These are phyloP conservation scores for Incumbomyces lentus DNA, from an alignment of 2,329 filamentous ascomycete species.

Conservation along the genomic window DNA sequence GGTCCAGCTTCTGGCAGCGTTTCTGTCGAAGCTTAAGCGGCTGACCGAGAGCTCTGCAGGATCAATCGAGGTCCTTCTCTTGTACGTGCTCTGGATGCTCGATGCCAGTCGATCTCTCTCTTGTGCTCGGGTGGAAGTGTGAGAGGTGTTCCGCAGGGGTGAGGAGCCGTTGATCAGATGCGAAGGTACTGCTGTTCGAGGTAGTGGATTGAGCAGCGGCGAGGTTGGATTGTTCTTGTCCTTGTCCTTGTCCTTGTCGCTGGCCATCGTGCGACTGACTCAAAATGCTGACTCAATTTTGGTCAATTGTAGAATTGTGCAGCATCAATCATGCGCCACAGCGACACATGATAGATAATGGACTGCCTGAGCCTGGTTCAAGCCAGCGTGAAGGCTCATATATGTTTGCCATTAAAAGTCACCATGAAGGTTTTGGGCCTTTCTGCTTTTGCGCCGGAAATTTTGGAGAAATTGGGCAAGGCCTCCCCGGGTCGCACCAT, in stretches of 20 bases:
- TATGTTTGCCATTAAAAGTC: too few relatives aligned
- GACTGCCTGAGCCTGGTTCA: too few relatives aligned
- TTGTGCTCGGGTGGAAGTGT: slow-evolving; percentile 36
- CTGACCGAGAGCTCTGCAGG: slow-evolving; percentile 8
- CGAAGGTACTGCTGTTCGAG: slow-evolving; percentile 44
- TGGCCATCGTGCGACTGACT: background rate
- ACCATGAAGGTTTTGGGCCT: background rate
- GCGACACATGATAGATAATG: too few relatives aligned
- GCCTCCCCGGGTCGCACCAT: background rate
- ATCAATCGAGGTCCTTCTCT: slow-evolving; percentile 34
- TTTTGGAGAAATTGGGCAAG: slow-evolving; percentile 3
- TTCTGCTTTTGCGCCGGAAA: background rate
- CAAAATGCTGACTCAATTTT: too few relatives aligned
- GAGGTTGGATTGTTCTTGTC: slow-evolving; percentile 1
- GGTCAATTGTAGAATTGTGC: too few relatives aligned
- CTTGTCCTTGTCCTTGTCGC: background rate
- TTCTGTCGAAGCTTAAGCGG: slow-evolving; percentile 4
- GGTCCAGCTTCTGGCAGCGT: slow-evolving; percentile 9
- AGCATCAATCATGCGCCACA: too few relatives aligned
- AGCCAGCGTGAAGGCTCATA: too few relatives aligned
- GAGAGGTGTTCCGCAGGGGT: slow-evolving; percentile 33
- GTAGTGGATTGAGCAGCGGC: slow-evolving; percentile 28
- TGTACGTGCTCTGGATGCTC: slow-evolving; percentile 49
- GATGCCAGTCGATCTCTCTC: slow-evolving; percentile 49
- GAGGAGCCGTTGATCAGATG: slow-evolving; percentile 47